Evolutionary conservation across 768 basidiomycete genomes (phyloP), one percentile per base, ranked within the genome.

Genomic region (Collybiopsis luxurians): DNA sequence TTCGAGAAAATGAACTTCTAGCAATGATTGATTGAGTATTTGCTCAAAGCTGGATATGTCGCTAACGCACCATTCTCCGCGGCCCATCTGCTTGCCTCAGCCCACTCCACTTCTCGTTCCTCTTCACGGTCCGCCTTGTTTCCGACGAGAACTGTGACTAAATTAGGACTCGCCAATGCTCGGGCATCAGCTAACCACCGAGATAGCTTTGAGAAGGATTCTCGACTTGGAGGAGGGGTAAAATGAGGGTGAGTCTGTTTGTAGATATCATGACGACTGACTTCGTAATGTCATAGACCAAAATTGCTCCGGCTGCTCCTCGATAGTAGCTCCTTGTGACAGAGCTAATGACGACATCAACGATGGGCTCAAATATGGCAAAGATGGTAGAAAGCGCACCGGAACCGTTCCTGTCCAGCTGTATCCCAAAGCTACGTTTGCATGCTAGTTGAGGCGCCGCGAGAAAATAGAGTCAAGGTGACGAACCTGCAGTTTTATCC

Each of bases 321-420:
- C 95, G 86, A 73, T 98, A 98, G 72, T 98, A 98, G 64, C 92
- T 95, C 59, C 95, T 83, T 9, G 95, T 97, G 34, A 95, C 92
- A 23, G 92, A 93, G 63, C 92, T 92, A 62, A 51, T 51, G 34
- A 42, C 2, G 21, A 39, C 38, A 21, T 51, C 31, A 39, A 34
- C 12, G 4, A 21, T n/a, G 43, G 15, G 9, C 9, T 28, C 19
- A 2, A 11, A 44, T 17, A 5, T 45, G 45, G 24, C 23, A 26
- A 44, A 50, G n/a, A 53, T 36, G 51, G 42, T 53, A 38, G 39
- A 36, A 31, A 57, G 62, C 69, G 49, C 59, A 93, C 87, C 94
- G 81, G 70, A 96, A 95, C 60, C 95, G 81, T 72, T 97, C 95
- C 73, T 98, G 96, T 17, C 96, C 96, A 30, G 95, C 96, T 21